These are phyloP conservation scores for Aspergillus ochraceoroseus DNA, from an alignment of 2,329 filamentous ascomycete species.

Conservation along the genomic window DNA sequence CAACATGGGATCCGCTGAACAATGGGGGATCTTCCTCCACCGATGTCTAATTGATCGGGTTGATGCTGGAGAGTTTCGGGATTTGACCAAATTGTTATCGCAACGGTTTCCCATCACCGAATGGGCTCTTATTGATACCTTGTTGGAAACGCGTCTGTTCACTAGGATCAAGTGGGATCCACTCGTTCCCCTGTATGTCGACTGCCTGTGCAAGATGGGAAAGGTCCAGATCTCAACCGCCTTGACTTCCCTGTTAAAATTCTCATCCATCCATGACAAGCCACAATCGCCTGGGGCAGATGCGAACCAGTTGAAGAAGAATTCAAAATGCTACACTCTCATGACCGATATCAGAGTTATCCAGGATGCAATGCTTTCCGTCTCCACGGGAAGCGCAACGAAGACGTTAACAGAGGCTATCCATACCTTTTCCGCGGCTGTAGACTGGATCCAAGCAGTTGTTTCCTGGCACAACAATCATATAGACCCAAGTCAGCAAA, in stretches of 20 bases:
- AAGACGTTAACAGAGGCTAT: conserved; percentile 30
- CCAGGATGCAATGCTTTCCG: conserved; percentile 39
- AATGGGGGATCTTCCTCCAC: conserved; percentile 38
- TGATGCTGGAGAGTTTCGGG: conserved; percentile 37
- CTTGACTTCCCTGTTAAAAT: conserved; percentile 31
- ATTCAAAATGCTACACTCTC: conserved; percentile 29
- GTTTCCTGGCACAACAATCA: conserved; percentile 33
- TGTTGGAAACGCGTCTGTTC: conserved; percentile 33
- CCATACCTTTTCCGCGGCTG: conserved; percentile 31
- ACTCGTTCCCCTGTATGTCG: conserved; percentile 41
- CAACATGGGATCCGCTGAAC: conserved; percentile 30
- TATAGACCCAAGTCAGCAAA: conserved; percentile 26
- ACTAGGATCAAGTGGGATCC: conserved; percentile 40
- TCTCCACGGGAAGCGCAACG: conserved; percentile 35
- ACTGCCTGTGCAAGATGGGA: conserved; percentile 35
- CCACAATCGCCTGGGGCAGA: conserved; percentile 7
- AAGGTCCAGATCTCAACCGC: conserved; percentile 34
- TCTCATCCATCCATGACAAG: conserved; percentile 34
- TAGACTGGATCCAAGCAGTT: conserved; percentile 40
- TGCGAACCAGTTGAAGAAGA: conserved; percentile 12
- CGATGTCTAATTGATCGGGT: conserved; percentile 37
- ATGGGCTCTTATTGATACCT: conserved; percentile 31
- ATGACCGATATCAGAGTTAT: conserved; percentile 43
- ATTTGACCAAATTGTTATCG: conserved; percentile 34
- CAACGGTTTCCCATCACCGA: conserved; percentile 31